Base-by-base conservation (phyloP, 257 asterid genomes). In the Striga asiatica region DNA sequence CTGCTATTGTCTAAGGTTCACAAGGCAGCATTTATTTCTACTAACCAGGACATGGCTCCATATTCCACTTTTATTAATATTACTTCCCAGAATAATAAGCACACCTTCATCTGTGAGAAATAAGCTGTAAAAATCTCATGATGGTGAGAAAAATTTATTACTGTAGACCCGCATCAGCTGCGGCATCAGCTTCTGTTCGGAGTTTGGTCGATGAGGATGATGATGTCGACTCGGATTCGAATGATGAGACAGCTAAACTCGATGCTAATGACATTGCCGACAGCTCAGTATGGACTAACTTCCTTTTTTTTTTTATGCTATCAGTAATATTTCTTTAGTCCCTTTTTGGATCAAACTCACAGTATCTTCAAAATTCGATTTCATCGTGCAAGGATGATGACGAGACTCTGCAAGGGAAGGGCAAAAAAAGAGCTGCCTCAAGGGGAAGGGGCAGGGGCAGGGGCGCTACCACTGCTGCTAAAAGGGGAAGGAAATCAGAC, bases 361-460 rank as follows among this genome's bases (percentile, higher is more conserved):
- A 4, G n/a, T 48, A 47, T 48, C 8, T 27, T 58, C 22, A 13
- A 39, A 65, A 32, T 13, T 19, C 31, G 16, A 74, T 22, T 48
- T 32, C 46, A 62, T 42, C 55, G 14, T 58, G 52, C 62, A 69
- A 84, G 97, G 96, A 78, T 59, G 96, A 76, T 4, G 71, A 60
- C 59, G 85, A 70, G 51, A 38, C 81, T 16, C 48, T 45, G 47
- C 83, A 18, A 62, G 81, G 76, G 46, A 83, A 78, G 79, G 94
- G 94, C 59, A 82, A 73, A 62, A 91, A 86, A 74, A 80, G 95
- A 83, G 87, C 86, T 58, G 95, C 93, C 61, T 81, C 95, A 50
- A 80, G 79, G 80, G 94, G 96, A 71, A 80, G 80, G 75, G 95
- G 86, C 25, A 76, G 86, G 77, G 93, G 86, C 25, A 76, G 86